Percentiles rank a stretch among this genome's conserved stretches.
These are phyloP conservation scores for Botrytis cinerea DNA, from an alignment of 2,329 filamentous ascomycete species.

Conservation along the genomic window DNA sequence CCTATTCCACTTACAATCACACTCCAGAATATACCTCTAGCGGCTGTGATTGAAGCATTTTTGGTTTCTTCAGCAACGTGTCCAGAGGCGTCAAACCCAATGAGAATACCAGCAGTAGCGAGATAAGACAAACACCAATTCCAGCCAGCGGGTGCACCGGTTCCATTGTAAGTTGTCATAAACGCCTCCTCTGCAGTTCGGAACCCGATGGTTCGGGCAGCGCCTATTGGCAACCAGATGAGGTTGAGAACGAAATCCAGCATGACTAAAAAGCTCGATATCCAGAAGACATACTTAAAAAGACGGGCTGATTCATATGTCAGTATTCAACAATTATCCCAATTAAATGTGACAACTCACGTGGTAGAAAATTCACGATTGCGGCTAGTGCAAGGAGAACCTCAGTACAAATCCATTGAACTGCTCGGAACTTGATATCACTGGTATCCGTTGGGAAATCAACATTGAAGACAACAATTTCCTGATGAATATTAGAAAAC, in stretches of 20 bases:
- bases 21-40: conserved; percentile 29
- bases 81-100: conserved; percentile 29
- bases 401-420: conserved; percentile 28
- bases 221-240: conserved; percentile 29
- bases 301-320: conserved; percentile 17
- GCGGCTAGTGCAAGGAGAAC: conserved; percentile 27
- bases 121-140: conserved; percentile 30
- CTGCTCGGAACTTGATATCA: conserved; percentile 27
- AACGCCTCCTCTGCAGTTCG: conserved; percentile 27
- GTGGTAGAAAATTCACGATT: conserved; percentile 28
- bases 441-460: conserved; percentile 26
- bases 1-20: conserved; percentile 26
- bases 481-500: conserved; percentile 10
- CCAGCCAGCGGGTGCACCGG: conserved; percentile 23
- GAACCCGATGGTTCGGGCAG: conserved; percentile 27
- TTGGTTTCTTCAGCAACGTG: conserved; percentile 29
- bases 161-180: conserved; percentile 29
- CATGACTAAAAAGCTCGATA: conserved; percentile 26
- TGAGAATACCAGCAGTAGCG: conserved; percentile 26
- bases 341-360: conserved; percentile 1
- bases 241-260: conserved; percentile 29
- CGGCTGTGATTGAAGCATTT: conserved; percentile 26
- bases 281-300: conserved; percentile 28
- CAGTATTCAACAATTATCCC: background rate
- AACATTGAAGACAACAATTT: conserved; percentile 29